Evolutionary conservation across 2,329 filamentous ascomycete genomes (phyloP).

Genomic region (Septoria petroselini): DNA sequence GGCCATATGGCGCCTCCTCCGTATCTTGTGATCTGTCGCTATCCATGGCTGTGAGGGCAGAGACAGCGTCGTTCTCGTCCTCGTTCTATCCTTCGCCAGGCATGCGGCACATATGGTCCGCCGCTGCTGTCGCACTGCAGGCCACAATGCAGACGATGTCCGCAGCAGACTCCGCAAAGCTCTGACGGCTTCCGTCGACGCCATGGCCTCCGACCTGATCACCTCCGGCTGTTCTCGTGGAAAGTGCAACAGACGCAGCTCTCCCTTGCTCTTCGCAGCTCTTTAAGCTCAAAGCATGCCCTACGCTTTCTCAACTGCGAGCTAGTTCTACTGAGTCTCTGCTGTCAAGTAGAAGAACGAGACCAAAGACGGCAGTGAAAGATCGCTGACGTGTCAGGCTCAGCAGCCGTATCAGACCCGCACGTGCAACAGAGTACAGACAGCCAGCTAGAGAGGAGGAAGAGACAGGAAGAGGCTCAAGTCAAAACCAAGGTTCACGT

Average conservation of each 20-base stretch:
- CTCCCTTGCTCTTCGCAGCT: conserved; percentile 11
- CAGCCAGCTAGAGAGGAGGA: no score
- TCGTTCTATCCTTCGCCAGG: conserved; percentile 16
- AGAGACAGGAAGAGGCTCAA: no score
- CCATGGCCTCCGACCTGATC: conserved; percentile 28
- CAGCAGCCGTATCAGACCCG: no score
- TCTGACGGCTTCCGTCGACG: conserved; percentile 26
- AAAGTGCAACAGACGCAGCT: neutral
- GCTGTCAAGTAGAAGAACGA: neutral
- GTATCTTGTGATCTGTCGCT: conserved; percentile 1
- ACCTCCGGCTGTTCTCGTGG: neutral
- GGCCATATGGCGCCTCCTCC: conserved; percentile 25
- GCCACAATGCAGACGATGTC: conserved; percentile 15
- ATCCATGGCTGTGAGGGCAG: neutral
- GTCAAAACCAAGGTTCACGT: neutral
- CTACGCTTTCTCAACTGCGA: neutral
- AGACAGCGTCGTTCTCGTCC: conserved; percentile 1
- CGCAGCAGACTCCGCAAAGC: conserved; percentile 28
- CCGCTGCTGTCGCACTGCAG: conserved; percentile 22
- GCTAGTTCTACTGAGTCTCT: neutral
- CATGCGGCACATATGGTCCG: conserved; percentile 29
- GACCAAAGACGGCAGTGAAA: no score
- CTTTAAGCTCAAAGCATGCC: conserved; percentile 12
- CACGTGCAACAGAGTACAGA: no score
- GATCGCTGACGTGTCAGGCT: no score